Percentiles rank a stretch among this genome's conserved stretches.
These are phyloP conservation scores for Davidsoniella virescens DNA, from an alignment of 2,329 filamentous ascomycete species.

Conservation along the genomic window DNA sequence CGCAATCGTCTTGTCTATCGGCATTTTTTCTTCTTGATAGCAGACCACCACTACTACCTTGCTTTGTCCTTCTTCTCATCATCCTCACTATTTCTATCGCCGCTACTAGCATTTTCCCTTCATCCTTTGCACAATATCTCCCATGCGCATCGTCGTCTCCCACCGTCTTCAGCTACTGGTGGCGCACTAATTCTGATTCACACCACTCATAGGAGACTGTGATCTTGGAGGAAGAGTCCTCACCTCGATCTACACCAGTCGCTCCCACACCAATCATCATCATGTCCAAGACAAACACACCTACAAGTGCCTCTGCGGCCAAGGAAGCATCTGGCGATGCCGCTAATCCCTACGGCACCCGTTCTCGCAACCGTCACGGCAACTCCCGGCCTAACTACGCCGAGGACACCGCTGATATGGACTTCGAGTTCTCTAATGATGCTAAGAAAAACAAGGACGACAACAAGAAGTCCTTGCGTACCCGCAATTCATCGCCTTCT, in stretches of 20 bases:
- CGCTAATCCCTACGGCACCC: constrained; percentile 71
- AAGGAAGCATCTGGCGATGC: constrained; percentile 35
- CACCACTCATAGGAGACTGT: neutral
- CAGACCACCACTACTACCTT: too few relatives aligned
- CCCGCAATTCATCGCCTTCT: constrained; percentile 8
- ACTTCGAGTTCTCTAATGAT: constrained; percentile 54
- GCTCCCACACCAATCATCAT: constrained; percentile 16
- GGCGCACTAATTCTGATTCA: too few relatives aligned
- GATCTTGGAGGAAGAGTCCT: neutral
- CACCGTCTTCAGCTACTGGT: too few relatives aligned
- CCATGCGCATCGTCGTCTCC: neutral
- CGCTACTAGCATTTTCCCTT: too few relatives aligned
- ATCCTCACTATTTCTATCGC: too few relatives aligned
- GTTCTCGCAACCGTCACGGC: constrained; percentile 75
- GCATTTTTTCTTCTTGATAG: constrained; percentile 1
- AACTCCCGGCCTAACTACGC: constrained; percentile 82
- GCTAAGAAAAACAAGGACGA: constrained; percentile 37
- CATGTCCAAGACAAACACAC: constrained; percentile 33
- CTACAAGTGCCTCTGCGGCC: constrained; percentile 24
- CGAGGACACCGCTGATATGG: constrained; percentile 75
- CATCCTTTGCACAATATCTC: neutral
- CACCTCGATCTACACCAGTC: neutral
- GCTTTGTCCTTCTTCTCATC: too few relatives aligned
- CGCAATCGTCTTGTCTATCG: constrained; percentile 1
- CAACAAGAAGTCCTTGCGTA: constrained; percentile 37